Evolutionary conservation across 2,329 filamentous ascomycete genomes (phyloP).

Genomic region (Hirsutella thompsonii): DNA sequence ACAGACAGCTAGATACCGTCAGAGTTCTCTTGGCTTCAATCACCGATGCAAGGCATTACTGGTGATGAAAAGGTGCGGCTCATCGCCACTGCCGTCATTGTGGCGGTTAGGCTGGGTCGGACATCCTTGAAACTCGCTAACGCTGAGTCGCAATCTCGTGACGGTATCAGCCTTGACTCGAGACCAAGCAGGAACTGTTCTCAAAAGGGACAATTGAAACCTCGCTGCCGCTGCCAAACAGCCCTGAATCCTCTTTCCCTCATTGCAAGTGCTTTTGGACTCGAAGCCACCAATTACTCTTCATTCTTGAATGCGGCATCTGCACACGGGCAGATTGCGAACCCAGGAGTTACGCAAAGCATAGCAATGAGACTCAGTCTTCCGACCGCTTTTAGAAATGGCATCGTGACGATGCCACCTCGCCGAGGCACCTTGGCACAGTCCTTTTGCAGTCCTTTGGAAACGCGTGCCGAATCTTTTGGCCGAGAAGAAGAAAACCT

Average conservation of each 20-base stretch:
- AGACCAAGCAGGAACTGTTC: constrained; percentile 2
- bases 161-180: constrained; percentile 28
- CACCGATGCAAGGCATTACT: too few relatives aligned
- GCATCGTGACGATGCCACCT: neutral
- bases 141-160: constrained; percentile 33
- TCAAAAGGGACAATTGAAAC: constrained; percentile 3
- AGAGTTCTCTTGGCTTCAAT: too few relatives aligned
- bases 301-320: neutral
- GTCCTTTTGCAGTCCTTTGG: too few relatives aligned
- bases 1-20: too few relatives aligned
- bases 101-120: constrained; percentile 8
- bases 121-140: constrained; percentile 42
- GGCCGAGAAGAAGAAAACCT: too few relatives aligned
- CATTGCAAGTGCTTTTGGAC: too few relatives aligned
- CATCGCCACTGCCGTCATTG: neutral
- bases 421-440: neutral
- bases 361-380: neutral
- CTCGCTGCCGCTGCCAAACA: constrained; percentile 5
- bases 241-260: constrained; percentile 5
- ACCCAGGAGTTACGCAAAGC: neutral
- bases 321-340: neutral
- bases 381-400: neutral
- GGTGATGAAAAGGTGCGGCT: too few relatives aligned
- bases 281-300: neutral
- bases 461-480: too few relatives aligned